Evolutionary conservation across 2,329 filamentous ascomycete genomes (phyloP).

Genomic region (Coniella vitis): DNA sequence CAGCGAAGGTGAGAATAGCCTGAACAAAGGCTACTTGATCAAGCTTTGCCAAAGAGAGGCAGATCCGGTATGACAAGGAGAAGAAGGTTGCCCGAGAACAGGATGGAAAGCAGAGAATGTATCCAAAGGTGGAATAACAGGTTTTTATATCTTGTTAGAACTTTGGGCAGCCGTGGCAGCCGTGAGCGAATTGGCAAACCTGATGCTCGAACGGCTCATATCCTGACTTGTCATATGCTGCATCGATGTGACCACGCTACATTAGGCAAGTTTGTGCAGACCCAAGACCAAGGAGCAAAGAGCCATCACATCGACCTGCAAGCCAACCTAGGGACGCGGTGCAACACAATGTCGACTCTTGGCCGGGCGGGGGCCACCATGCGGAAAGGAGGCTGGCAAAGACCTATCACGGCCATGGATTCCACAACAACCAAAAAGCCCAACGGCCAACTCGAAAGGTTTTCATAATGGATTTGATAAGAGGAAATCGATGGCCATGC

Average conservation of each 20-base stretch:
- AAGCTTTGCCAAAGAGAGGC: conserved; percentile 19
- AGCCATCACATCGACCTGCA: background rate
- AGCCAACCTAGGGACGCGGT: conserved; percentile 5
- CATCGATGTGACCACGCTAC: background rate
- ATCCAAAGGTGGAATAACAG: conserved; percentile 6
- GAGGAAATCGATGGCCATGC: background rate
- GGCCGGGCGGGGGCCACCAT: background rate
- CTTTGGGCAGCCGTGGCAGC: too few species aligned
- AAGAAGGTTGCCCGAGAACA: background rate
- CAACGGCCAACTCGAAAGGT: background rate
- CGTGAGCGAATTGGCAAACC: background rate
- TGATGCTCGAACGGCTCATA: conserved; percentile 3
- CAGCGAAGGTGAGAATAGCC: conserved; percentile 23
- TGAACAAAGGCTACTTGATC: conserved; percentile 19
- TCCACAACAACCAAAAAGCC: conserved; percentile 9
- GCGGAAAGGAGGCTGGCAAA: conserved; percentile 1
- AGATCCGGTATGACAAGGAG: conserved; percentile 17
- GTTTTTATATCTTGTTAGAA: background rate
- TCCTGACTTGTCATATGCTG: conserved; percentile 3
- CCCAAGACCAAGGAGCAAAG: conserved; percentile 1
- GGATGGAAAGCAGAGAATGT: conserved; percentile 16
- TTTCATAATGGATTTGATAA: background rate
- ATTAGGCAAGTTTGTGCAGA: conserved; percentile 2
- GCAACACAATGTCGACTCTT: conserved; percentile 7
- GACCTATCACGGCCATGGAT: conserved; percentile 5